These are phyloP conservation scores for Gastrolobium bilobum DNA, from an alignment of 306 rosid genomes.

Conservation along the genomic window DNA sequence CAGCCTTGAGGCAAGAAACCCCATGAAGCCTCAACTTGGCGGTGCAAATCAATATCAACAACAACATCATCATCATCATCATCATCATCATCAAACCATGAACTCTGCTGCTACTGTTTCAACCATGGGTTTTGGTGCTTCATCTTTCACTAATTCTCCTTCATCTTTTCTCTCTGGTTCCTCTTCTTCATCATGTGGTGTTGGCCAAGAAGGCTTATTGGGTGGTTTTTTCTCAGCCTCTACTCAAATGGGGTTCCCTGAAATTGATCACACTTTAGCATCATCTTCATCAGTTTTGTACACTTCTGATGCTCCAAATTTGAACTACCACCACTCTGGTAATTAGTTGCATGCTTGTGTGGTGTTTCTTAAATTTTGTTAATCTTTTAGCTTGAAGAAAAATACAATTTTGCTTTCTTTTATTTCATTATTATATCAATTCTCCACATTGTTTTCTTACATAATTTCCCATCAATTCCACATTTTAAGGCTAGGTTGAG, in stretches of 20 bases:
- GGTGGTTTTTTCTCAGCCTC: slow-evolving; percentile 54
- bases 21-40: not conserved
- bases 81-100: not conserved
- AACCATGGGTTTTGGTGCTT: slow-evolving; percentile 18
- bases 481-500: slow-evolving; percentile 32
- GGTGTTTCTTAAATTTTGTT: not conserved
- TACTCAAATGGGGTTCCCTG: slow-evolving; percentile 63
- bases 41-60: slow-evolving; percentile 58
- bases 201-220: not conserved
- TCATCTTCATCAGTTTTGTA: slow-evolving; percentile 55
- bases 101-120: not conserved
- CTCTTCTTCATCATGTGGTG: slow-evolving; percentile 53
- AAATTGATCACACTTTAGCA: slow-evolving; percentile 59
- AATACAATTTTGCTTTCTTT: not conserved
- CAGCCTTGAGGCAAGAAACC: slow-evolving; percentile 57
- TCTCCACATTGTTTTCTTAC: not conserved
- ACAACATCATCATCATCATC: slow-evolving; percentile 5
- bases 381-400: not conserved
- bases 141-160: slow-evolving; percentile 33
- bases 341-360: slow-evolving; percentile 52
- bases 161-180: slow-evolving; percentile 51
- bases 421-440: not conserved
- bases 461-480: not conserved
- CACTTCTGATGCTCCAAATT: slow-evolving; percentile 57
- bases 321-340: slow-evolving; percentile 78